Evolutionary conservation across 441 rosid genomes (phyloP), one percentile per base, ranked within the genome.

Genomic region (Jatropha multifida): DNA sequence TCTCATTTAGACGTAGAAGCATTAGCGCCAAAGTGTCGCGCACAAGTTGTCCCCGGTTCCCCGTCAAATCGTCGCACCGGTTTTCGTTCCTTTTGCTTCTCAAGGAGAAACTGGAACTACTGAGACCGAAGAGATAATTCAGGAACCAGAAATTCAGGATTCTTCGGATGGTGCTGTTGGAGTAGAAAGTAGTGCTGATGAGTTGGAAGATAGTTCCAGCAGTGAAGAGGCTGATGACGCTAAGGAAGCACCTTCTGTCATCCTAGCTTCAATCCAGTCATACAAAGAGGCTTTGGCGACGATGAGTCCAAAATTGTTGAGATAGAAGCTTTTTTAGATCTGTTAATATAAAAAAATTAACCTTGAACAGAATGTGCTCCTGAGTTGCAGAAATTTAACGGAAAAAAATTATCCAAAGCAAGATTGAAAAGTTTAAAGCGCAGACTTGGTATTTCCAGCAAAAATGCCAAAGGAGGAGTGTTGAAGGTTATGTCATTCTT

Each of bases 201-300:
- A 64, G 68, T 61, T 2, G 0, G 72, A 74, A 26, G 76, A 71
- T 51, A 74, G 32, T 75, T 37, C 77, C 23, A 65, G 54, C 49
- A 14, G 62, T 20, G 85, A 78, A 56, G 88, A 81, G 65, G 80
- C 23, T 75, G 48, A 66, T 76, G 85, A 80, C 73, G 81, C 75
- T 12, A 92, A 88, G 83, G 95, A 85, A 74, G 75, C 66, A 76
- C 82, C 84, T 8, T 81, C 92, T 17, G 82, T 82, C 67, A 75
- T 86, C 71, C 5, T 75, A 64, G 73, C 83, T 37, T 82, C 86
- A 67, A 85, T 94, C 14, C 84, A 69, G 65, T 87, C 87, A 0
- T 93, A 90, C 82, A 87, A 79, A 80, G 96, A 93, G 78, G 98
- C 97, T 71, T 68, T 93, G 75, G 90, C 85, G 37, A 90, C 68